Percentiles rank a stretch among this genome's conserved stretches.
phyloP scores from a whole-genome alignment of 1,139 yeast genomes.

The Saccharomycopsis hybrid region DNA sequence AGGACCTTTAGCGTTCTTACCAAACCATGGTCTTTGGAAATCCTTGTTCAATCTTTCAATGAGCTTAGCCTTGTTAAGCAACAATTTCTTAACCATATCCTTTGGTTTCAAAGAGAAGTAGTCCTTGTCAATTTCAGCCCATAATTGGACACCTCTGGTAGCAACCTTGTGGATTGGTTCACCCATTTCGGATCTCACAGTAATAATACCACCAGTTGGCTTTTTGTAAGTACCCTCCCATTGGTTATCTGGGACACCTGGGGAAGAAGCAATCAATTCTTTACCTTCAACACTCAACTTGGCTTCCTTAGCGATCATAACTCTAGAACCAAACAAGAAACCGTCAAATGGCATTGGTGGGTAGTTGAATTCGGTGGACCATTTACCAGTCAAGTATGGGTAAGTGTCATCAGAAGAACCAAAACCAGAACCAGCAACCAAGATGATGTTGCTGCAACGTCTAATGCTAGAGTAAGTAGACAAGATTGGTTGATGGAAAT shows the following conservation, averaged over 20 bases:
- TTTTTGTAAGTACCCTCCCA: slow-evolving; percentile 96
- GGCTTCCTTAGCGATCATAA: slow-evolving; percentile 96
- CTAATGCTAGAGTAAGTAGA: slow-evolving; percentile 95
- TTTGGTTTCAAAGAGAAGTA: slow-evolving; percentile 86
- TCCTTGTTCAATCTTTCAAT: slow-evolving; percentile 83
- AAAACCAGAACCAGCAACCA: slow-evolving; percentile 97
- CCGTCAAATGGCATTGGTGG: slow-evolving; percentile 99
- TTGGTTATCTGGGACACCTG: slow-evolving; percentile 80
- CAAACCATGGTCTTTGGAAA: slow-evolving; percentile 98
- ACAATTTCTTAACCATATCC: slow-evolving; percentile 76
- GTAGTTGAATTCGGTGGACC: slow-evolving; percentile 80
- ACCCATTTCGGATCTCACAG: slow-evolving; percentile 98
- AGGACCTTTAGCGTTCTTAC: slow-evolving; percentile 66
- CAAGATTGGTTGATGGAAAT: slow-evolving; percentile 94
- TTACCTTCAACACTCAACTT: slow-evolving; percentile 91
- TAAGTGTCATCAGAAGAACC: slow-evolving; percentile 96
- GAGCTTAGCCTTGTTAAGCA: slow-evolving; percentile 79
- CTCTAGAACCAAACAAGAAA: slow-evolving; percentile 91
- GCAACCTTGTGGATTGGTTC: slow-evolving; percentile 99
- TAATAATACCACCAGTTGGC: slow-evolving; percentile 94
- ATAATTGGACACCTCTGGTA: slow-evolving; percentile 92
- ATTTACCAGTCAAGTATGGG: slow-evolving; percentile 94
- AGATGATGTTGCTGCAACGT: slow-evolving; percentile 79
- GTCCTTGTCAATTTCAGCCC: slow-evolving; percentile 96
- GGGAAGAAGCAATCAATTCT: slow-evolving; percentile 79